A percentile compares a stretch with the other conserved stretches of the same genome.
Evolutionary conservation across 768 basidiomycete genomes (phyloP).

Genomic region (Panaeolus cyanescens): DNA sequence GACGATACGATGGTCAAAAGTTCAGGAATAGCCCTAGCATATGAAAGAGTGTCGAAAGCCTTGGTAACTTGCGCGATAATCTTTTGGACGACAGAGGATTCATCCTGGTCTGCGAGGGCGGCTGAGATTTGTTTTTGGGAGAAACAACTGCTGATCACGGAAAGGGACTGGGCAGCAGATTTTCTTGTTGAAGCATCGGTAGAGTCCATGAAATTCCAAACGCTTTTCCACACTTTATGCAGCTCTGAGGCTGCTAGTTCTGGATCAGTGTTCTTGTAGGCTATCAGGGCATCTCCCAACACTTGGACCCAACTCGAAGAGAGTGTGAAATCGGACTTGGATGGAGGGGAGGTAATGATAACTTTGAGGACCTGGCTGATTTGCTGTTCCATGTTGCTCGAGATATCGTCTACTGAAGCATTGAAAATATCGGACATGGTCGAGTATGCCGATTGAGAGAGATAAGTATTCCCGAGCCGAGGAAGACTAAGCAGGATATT

Average conservation of each 20-base stretch:
- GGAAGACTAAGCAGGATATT: conserved; percentile 78
- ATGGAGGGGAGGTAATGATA: conserved; percentile 68
- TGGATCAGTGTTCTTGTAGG: conserved; percentile 54
- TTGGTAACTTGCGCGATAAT: conserved; percentile 66
- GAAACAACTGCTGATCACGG: conserved; percentile 69
- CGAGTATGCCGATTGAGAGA: conserved; percentile 86
- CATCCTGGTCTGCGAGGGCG: conserved; percentile 49
- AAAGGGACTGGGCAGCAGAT: conserved; percentile 64
- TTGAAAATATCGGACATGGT: conserved; percentile 82
- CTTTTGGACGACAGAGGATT: conserved; percentile 57
- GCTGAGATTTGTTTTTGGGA: conserved; percentile 58
- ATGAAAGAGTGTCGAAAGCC: conserved; percentile 72
- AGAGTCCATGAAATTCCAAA: conserved; percentile 81
- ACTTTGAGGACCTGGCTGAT: conserved; percentile 65
- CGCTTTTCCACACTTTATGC: conserved; percentile 66
- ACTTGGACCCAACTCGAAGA: conserved; percentile 80
- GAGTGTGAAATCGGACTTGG: conserved; percentile 66
- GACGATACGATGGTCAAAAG: conserved; percentile 74
- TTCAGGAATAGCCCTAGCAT: conserved; percentile 77
- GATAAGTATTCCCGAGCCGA: conserved; percentile 84
- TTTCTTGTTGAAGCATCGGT: conserved; percentile 60
- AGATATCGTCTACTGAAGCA: conserved; percentile 49
- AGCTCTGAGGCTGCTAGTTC: conserved; percentile 56
- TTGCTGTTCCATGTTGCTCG: conserved; percentile 50
- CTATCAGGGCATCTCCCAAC: conserved; percentile 71